Evolutionary conservation across 1,139 yeast genomes (phyloP), one percentile per base, ranked within the genome.

Genomic region (Nakaseomyces kungkrabaensis): DNA sequence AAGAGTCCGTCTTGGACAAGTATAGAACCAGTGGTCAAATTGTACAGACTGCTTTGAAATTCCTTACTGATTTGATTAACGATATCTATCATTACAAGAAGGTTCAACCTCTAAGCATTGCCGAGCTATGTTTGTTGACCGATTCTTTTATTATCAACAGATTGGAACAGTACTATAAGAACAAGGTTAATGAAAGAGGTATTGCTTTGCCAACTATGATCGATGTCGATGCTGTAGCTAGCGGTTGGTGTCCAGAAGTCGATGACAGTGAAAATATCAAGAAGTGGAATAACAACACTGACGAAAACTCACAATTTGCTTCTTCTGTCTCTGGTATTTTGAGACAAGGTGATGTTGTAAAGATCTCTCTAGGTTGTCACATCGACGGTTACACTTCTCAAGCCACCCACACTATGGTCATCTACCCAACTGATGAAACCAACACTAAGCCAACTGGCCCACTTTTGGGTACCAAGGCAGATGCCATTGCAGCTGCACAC

Each of bases 321-420:
- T 60, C 63, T 10, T 45, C 56, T 17, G 61, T 77, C 17, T 72
- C 73, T 52, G 72, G 76, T 54, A 68, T 69, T 44, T 79, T 86
- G 62, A 70, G 73, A 51, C 80, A 81, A 36, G 97, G 97, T 48
- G 97, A 92, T 66, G 74, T 90, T 47, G 88, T 86, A 41, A 89
- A 92, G 52, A 77, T 92, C 51, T 73, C 85, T 25, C 73, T 89
- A 38, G 97, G 97, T 46, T 90, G 85, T 52, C 97, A 92, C 57
- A 79, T 92, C 59, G 98, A 92, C 67, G 98, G 98, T 47, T 92
- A 90, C 70, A 85, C 97, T 17, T 83, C 96, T 4, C 80, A 81
- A 63, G 81, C 79, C 6, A 79, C 95, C 32, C 98, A 92, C 67
- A 89, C 97, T 4, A 66, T 88, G 53, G 95, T 89, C 38, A 82